Percentiles rank a stretch among this genome's conserved stretches.
These are phyloP conservation scores for Chlorella sp. DNA, from an alignment of 139 green algal species.

Conservation along the genomic window DNA sequence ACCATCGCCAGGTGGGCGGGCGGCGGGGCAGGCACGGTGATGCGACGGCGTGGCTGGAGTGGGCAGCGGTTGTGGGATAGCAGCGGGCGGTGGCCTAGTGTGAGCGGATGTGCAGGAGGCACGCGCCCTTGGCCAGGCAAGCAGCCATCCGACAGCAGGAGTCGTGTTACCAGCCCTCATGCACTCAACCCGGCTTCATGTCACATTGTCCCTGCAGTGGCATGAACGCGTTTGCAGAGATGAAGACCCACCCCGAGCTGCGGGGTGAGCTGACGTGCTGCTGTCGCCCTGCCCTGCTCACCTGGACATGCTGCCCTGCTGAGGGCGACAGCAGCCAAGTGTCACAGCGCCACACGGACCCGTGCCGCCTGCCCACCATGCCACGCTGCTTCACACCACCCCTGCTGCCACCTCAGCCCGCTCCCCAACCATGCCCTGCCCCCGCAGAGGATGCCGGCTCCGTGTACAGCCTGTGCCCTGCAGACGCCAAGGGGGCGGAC, in stretches of 20 bases:
- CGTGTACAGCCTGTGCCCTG: constrained; percentile 34
- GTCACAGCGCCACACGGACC: not conserved
- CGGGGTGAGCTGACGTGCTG: not conserved
- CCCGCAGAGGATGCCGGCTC: not conserved
- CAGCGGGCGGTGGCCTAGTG: not conserved
- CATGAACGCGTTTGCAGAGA: constrained; percentile 8
- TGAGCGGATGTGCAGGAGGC: not conserved
- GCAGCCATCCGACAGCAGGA: too few species aligned
- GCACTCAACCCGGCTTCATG: not conserved
- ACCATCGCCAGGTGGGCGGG: constrained; percentile 58
- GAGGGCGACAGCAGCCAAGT: too few species aligned
- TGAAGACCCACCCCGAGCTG: not conserved
- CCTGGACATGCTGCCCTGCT: not conserved
- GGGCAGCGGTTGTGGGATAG: not conserved
- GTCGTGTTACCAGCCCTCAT: not conserved
- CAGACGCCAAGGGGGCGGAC: constrained; percentile 20
- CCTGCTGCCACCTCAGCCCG: not conserved
- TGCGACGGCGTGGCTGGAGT: too few species aligned
- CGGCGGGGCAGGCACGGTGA: too few species aligned
- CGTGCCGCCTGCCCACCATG: not conserved
- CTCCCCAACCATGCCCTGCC: not conserved
- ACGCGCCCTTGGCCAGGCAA: too few species aligned
- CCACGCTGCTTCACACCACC: not conserved
- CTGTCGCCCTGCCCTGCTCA: too few species aligned
- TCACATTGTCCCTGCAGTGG: not conserved